Percentiles rank a stretch among this genome's conserved stretches.
These are phyloP conservation scores for Bipolaris sorokiniana DNA, from an alignment of 2,329 filamentous ascomycete species.

Conservation along the genomic window DNA sequence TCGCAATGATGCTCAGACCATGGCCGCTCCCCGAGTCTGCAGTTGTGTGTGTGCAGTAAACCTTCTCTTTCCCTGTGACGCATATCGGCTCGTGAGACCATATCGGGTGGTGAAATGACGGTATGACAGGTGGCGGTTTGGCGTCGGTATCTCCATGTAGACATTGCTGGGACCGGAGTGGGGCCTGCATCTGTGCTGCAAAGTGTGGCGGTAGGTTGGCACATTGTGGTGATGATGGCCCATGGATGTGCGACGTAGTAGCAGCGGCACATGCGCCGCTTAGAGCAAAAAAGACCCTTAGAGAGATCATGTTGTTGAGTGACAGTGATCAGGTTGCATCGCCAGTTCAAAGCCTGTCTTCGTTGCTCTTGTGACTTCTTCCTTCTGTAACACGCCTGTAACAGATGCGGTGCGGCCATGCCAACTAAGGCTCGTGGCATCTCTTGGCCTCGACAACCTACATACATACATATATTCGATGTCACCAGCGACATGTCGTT, in stretches of 20 bases:
- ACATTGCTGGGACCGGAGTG: constrained; percentile 16
- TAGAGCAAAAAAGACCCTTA: constrained; percentile 9
- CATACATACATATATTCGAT: background rate
- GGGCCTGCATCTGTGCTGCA: constrained; percentile 14
- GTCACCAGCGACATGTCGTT: background rate
- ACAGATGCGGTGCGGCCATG: constrained; percentile 10
- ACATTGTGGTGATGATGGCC: constrained; percentile 15
- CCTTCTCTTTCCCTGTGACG: constrained; percentile 11
- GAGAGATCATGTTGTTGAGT: constrained; percentile 18
- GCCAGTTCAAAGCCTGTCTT: constrained; percentile 7
- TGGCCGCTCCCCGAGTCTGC: constrained; percentile 16
- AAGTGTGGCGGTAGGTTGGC: constrained; percentile 17
- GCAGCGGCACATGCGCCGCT: constrained; percentile 7
- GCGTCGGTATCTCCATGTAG: constrained; percentile 1
- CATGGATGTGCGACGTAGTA: background rate
- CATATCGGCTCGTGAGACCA: constrained; percentile 28
- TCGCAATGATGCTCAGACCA: constrained; percentile 31
- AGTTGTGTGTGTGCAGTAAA: constrained; percentile 31
- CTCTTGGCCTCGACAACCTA: background rate
- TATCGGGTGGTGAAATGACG: constrained; percentile 7
- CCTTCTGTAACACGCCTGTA: constrained; percentile 29
- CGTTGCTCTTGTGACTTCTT: constrained; percentile 6
- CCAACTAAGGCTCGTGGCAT: background rate
- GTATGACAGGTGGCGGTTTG: background rate
- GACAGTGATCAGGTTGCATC: constrained; percentile 6